These are phyloP conservation scores for Vinca minor DNA, from an alignment of 257 asterid species.

Conservation along the genomic window DNA sequence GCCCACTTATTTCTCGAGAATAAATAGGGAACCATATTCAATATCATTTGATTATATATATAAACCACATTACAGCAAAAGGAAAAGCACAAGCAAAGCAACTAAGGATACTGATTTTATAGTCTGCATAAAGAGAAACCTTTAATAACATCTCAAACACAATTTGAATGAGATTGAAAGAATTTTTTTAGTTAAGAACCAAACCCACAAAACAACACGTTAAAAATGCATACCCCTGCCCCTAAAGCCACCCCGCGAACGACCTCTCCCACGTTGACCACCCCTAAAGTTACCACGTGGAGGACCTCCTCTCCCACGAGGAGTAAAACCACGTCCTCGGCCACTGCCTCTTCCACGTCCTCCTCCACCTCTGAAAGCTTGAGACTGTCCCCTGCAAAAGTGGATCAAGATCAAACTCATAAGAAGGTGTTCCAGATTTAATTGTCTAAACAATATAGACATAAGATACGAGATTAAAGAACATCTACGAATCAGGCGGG, in stretches of 20 bases:
- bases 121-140: not conserved
- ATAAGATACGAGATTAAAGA: no score
- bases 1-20: no score
- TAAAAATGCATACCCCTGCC: constrained; percentile 47
- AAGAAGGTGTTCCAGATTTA: not conserved
- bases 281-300: constrained; percentile 61
- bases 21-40: no score
- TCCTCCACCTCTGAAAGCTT: constrained; percentile 32
- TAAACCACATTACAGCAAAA: no score
- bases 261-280: constrained; percentile 51
- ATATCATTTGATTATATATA: no score
- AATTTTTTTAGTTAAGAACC: constrained; percentile 10
- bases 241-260: constrained; percentile 73
- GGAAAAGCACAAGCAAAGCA: not conserved
- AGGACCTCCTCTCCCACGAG: no score
- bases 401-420: not conserved
- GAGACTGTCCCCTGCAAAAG: constrained; percentile 42
- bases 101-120: not conserved
- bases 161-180: constrained; percentile 1
- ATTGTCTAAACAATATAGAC: no score
- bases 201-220: constrained; percentile 2
- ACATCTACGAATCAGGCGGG: no score
- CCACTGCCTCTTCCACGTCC: constrained; percentile 49
- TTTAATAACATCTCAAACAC: constrained; percentile 3
- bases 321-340: constrained; percentile 60